These are phyloP conservation scores for Neurospora sp. DNA, from an alignment of 495 filamentous ascomycete genomes.

Conservation along the genomic window DNA sequence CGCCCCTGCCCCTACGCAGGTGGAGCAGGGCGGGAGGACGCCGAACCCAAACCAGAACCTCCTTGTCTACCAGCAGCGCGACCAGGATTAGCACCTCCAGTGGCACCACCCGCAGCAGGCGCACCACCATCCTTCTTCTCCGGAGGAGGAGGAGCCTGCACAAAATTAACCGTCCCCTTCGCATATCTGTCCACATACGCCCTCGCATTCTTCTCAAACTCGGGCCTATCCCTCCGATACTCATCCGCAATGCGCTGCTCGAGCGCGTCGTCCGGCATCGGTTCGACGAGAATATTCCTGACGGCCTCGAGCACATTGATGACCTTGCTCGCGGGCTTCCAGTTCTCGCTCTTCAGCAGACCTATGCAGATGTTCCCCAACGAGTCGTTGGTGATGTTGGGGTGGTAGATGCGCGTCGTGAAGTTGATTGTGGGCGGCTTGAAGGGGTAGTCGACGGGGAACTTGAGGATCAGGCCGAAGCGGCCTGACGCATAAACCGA, in stretches of 20 bases:
- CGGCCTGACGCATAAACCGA: conserved; percentile 69
- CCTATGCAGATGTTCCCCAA: conserved; percentile 84
- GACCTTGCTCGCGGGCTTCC: conserved; percentile 85
- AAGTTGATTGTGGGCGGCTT: conserved; percentile 81
- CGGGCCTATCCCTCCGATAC: conserved; percentile 58
- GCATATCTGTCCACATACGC: conserved; percentile 79
- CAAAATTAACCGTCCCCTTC: conserved; percentile 26
- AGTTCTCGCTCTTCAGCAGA: conserved; percentile 78
- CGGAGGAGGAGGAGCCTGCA: neutral
- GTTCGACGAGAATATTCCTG: conserved; percentile 67
- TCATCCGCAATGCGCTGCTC: conserved; percentile 81
- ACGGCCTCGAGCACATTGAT: conserved; percentile 69
- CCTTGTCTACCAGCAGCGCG: neutral
- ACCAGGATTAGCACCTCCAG: neutral
- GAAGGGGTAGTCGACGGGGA: conserved; percentile 90
- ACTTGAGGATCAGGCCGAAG: conserved; percentile 65
- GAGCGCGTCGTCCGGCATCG: conserved; percentile 89
- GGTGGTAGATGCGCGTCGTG: conserved; percentile 95
- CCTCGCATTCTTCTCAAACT: conserved; percentile 75
- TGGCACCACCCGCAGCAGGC: neutral
- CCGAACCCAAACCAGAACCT: neutral
- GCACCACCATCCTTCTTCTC: neutral
- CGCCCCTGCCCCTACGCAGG: neutral
- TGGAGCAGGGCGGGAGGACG: neutral
- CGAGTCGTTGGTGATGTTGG: conserved; percentile 92